phyloP scores from a whole-genome alignment of 2,329 filamentous ascomycete species.

The Apiospora rasikravindrae region DNA sequence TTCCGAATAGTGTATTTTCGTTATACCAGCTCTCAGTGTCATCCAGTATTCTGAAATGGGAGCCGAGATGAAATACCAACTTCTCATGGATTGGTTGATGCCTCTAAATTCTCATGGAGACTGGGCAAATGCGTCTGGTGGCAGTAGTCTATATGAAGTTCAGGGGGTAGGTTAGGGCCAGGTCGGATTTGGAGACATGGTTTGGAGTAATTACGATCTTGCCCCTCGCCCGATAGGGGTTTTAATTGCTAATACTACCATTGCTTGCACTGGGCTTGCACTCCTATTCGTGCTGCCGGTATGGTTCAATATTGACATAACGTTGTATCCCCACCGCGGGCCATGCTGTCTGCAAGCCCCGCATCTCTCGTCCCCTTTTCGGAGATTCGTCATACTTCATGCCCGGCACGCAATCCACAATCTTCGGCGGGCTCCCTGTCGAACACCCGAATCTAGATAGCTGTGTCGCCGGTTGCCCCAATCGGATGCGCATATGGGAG shows the following conservation, averaged over 20 bases:
- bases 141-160: background rate
- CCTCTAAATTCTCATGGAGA: background rate
- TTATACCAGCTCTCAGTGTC: no score
- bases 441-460: background rate
- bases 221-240: no score
- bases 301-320: background rate
- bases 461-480: background rate
- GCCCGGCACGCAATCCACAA: constrained; percentile 21
- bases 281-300: background rate
- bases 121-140: background rate
- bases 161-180: background rate
- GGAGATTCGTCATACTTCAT: constrained; percentile 17
- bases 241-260: no score
- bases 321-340: background rate
- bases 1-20: background rate
- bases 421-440: background rate
- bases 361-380: background rate
- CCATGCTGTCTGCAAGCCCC: background rate
- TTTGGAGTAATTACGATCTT: background rate
- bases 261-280: background rate
- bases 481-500: background rate
- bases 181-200: no score
- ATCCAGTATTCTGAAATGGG: no score
- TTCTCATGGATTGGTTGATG: no score
- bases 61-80: no score